phyloP scores from a whole-genome alignment of 2,329 filamentous ascomycete species.

The Alternaria dauci region DNA sequence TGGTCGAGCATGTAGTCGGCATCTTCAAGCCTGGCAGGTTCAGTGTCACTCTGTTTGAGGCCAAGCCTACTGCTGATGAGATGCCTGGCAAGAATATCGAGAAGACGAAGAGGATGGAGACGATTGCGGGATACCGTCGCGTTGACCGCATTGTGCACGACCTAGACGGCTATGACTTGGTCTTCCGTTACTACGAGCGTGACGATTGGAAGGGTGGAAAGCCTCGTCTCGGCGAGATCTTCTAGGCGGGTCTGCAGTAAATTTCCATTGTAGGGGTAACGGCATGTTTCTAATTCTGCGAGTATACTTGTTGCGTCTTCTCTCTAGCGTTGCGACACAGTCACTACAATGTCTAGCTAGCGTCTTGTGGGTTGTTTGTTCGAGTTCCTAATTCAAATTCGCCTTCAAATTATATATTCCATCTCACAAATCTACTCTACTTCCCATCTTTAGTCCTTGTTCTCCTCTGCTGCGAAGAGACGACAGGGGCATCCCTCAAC shows the following conservation, averaged over 20 bases:
- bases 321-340: conserved; percentile 8
- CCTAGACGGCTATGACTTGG: conserved; percentile 94
- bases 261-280: not conserved
- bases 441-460: not conserved
- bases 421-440: not conserved
- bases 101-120: conserved; percentile 70
- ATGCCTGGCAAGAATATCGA: conserved; percentile 39
- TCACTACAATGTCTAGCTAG: conserved; percentile 9
- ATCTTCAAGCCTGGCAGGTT: conserved; percentile 99
- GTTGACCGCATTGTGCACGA: conserved; percentile 97
- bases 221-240: conserved; percentile 66
- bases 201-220: conserved; percentile 78
- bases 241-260: not conserved
- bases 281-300: not conserved
- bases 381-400: not conserved
- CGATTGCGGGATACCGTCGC: conserved; percentile 83
- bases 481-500: not conserved
- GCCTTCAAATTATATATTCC: not conserved
- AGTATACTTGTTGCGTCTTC: not conserved
- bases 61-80: conserved; percentile 68
- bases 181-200: conserved; percentile 95
- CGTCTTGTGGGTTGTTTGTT: not conserved
- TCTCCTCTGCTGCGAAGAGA: not conserved
- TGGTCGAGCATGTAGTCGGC: conserved; percentile 90
- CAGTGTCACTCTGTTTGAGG: conserved; percentile 95